Conservation (phyloP, 805 yeast genomes). For the Nakazawaea ishiwadae region DNA sequence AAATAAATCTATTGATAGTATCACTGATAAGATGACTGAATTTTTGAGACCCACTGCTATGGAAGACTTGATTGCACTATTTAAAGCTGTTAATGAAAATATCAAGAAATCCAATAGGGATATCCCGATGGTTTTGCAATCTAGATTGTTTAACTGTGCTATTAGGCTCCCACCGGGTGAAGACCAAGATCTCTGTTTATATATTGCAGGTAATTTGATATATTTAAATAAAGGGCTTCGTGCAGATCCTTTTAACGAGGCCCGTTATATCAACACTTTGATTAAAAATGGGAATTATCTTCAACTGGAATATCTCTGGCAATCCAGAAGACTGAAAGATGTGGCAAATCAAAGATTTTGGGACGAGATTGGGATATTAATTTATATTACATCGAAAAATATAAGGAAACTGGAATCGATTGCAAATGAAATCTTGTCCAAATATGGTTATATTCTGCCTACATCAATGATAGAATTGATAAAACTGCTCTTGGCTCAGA, state of each 20-base stretch:
- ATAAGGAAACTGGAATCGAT: slow-evolving; percentile 31
- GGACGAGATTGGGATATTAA: slow-evolving; percentile 44
- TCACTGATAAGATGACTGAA: slow-evolving; percentile 5
- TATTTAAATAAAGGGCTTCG: slow-evolving; percentile 36
- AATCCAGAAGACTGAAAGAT: slow-evolving; percentile 29
- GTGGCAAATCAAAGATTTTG: slow-evolving; percentile 42
- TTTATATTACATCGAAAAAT: slow-evolving; percentile 30
- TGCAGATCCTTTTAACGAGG: slow-evolving; percentile 48
- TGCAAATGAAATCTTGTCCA: slow-evolving; percentile 22
- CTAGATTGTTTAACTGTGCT: slow-evolving; percentile 34
- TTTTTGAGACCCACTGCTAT: background rate
- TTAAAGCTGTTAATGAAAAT: slow-evolving; percentile 6
- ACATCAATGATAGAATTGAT: slow-evolving; percentile 31
- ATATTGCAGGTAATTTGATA: slow-evolving; percentile 36
- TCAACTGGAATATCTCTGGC: slow-evolving; percentile 34
- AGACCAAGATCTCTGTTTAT: slow-evolving; percentile 27
- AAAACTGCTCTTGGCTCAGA: slow-evolving; percentile 1
- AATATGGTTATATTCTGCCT: slow-evolving; percentile 32
- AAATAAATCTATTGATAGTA: background rate
- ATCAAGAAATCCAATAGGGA: slow-evolving; percentile 6
- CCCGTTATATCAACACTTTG: slow-evolving; percentile 42
- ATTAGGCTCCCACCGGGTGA: slow-evolving; percentile 26
- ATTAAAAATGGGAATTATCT: slow-evolving; percentile 26
- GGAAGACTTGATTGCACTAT: slow-evolving; percentile 8
- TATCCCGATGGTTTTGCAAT: slow-evolving; percentile 31